A percentile compares a stretch with the other conserved stretches of the same genome.
Evolutionary conservation across 2,329 filamentous ascomycete species (phyloP).

Genomic region (Arthrobotrys pseudoclavata): DNA sequence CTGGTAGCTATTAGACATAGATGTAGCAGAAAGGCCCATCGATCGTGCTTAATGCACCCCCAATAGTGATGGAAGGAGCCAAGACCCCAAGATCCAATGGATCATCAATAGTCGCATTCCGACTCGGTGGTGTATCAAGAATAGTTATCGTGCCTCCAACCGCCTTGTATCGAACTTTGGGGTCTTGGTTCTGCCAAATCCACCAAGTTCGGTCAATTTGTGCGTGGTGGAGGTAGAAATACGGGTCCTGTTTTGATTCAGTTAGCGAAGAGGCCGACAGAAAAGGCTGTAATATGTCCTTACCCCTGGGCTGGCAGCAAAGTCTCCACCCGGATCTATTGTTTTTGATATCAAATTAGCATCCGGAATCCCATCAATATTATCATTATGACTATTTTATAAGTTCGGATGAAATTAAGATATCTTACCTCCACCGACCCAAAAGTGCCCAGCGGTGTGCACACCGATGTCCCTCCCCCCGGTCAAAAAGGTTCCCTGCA

Average conservation of each 20-base stretch:
- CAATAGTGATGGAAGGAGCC: slow-evolving; percentile 62
- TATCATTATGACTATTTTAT: not conserved
- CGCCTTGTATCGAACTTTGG: slow-evolving; percentile 65
- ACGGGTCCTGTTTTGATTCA: slow-evolving; percentile 65
- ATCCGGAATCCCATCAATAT: not conserved
- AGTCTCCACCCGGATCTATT: slow-evolving; percentile 68
- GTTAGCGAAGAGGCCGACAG: not conserved
- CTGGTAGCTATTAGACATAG: slow-evolving; percentile 64
- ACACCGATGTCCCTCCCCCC: slow-evolving; percentile 65
- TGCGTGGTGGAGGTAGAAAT: slow-evolving; percentile 69
- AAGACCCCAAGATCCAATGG: slow-evolving; percentile 65
- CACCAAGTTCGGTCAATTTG: slow-evolving; percentile 69
- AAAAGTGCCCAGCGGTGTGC: slow-evolving; percentile 67
- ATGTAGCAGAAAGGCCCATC: slow-evolving; percentile 69
- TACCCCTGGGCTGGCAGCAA: slow-evolving; percentile 67
- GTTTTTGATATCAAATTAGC: slow-evolving; percentile 3
- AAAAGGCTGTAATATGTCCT: slow-evolving; percentile 3
- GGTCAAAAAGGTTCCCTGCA: slow-evolving; percentile 67
- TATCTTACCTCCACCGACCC: slow-evolving; percentile 66
- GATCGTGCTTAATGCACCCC: slow-evolving; percentile 67
- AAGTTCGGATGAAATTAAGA: not conserved
- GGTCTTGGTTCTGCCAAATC: slow-evolving; percentile 70
- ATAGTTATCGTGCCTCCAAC: slow-evolving; percentile 68
- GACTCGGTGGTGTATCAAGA: slow-evolving; percentile 67
- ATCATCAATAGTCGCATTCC: slow-evolving; percentile 68